These are phyloP conservation scores for Annona squamosa DNA, from an alignment of 164 flowering plant species.

Conservation along the genomic window DNA sequence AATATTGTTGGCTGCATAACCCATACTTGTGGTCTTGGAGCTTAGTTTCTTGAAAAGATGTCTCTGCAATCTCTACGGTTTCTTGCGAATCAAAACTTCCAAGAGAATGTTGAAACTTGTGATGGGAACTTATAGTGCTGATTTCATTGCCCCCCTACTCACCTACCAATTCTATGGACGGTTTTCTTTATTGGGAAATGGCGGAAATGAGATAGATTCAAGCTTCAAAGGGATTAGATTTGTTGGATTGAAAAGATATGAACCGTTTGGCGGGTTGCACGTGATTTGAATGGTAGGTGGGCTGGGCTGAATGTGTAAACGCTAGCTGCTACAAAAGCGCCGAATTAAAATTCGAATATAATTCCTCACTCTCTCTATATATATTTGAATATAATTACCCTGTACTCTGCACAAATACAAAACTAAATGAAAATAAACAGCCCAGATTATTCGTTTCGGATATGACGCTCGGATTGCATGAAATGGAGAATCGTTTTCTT, in stretches of 20 bases:
- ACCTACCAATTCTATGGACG: conserved; percentile 2
- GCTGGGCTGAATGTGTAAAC: no score
- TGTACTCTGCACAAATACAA: no score
- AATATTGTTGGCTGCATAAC: conserved; percentile 18
- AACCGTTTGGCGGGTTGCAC: background rate
- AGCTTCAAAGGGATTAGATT: background rate
- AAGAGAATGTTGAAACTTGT: background rate
- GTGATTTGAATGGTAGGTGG: conserved; percentile 8
- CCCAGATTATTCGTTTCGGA: no score
- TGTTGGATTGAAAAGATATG: conserved; percentile 3
- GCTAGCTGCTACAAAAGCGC: no score
- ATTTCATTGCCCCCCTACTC: background rate
- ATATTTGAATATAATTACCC: no score
- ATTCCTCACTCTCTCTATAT: no score
- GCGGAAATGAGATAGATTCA: background rate
- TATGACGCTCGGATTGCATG: no score
- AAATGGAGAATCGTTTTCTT: no score
- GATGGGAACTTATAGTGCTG: background rate
- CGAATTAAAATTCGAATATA: no score
- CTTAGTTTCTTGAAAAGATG: background rate
- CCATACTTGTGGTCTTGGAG: conserved; percentile 28
- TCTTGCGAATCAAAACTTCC: background rate
- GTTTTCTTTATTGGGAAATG: background rate
- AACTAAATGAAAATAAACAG: no score
- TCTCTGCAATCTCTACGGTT: background rate